phyloP scores from a whole-genome alignment of 768 basidiomycete species.

The Tubosaeta brunneosetosa region DNA sequence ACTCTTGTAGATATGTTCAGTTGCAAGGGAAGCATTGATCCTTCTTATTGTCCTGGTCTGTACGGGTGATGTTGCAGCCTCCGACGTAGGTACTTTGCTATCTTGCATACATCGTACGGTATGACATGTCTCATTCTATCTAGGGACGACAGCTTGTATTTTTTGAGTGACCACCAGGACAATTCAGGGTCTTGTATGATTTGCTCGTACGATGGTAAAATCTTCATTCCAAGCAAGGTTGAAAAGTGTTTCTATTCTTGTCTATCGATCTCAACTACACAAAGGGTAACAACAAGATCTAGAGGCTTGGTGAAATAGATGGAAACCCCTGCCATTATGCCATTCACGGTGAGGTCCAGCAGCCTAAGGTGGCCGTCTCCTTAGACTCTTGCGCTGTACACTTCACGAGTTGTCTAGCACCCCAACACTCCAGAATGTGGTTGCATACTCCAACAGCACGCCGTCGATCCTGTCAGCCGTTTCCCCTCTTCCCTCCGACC shows the following conservation, averaged over 20 bases:
- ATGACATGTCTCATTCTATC: constrained; percentile 50
- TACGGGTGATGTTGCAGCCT: constrained; percentile 52
- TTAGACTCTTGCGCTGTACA: too few species aligned
- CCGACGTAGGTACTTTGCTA: constrained; percentile 41
- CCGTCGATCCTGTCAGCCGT: constrained; percentile 47
- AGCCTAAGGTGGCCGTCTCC: too few species aligned
- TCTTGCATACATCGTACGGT: constrained; percentile 27
- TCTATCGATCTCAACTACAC: not conserved
- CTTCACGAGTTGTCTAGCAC: constrained; percentile 56
- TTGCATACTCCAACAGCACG: constrained; percentile 42
- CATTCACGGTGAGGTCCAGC: constrained; percentile 58
- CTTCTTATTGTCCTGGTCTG: constrained; percentile 49
- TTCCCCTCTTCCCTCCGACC: constrained; percentile 43
- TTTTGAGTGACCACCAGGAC: constrained; percentile 20
- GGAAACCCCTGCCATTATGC: constrained; percentile 41
- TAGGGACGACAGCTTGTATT: constrained; percentile 32
- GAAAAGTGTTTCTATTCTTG: constrained; percentile 11
- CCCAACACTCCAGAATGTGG: constrained; percentile 52
- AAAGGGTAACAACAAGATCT: constrained; percentile 66
- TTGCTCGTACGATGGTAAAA: constrained; percentile 47
- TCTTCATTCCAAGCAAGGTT: constrained; percentile 65
- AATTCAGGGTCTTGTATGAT: constrained; percentile 67
- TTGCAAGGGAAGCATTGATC: constrained; percentile 48
- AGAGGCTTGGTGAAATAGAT: constrained; percentile 48
- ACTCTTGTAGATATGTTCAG: constrained; percentile 42